These are phyloP conservation scores for Pholiota molesta DNA, from an alignment of 768 basidiomycete genomes.

Conservation along the genomic window DNA sequence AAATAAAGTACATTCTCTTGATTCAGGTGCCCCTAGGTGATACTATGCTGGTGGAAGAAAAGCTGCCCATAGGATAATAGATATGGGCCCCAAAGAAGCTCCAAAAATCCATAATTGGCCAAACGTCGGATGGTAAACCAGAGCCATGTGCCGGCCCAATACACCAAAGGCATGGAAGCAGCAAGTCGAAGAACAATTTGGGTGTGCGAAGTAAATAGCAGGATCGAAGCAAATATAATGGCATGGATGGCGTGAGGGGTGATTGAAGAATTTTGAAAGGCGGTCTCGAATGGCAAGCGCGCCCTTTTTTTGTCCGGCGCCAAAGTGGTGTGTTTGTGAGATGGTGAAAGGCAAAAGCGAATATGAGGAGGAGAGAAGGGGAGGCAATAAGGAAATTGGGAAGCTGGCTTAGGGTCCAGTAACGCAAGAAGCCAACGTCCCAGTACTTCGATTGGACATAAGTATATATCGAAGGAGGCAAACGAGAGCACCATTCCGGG, in stretches of 20 bases:
- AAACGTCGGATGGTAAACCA: conserved; percentile 48
- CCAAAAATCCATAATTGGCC: conserved; percentile 79
- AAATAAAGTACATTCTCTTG: too few relatives aligned
- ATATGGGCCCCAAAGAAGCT: conserved; percentile 72
- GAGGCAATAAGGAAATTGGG: conserved; percentile 86
- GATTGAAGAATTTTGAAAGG: conserved; percentile 33
- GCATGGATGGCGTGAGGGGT: conserved; percentile 81
- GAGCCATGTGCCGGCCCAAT: conserved; percentile 85
- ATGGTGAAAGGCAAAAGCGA: conserved; percentile 41
- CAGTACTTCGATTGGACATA: conserved; percentile 87
- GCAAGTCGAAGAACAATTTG: conserved; percentile 85
- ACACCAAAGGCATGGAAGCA: conserved; percentile 74
- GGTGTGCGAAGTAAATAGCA: conserved; percentile 82
- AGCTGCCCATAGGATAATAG: conserved; percentile 76
- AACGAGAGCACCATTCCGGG: conserved; percentile 63
- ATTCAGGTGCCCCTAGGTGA: too few relatives aligned
- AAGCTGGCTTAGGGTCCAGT: conserved; percentile 82
- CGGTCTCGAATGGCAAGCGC: neutral
- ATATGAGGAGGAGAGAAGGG: conserved; percentile 64
- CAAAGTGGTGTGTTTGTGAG: conserved; percentile 23
- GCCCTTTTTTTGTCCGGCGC: neutral
- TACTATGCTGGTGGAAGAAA: conserved; percentile 89
- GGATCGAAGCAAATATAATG: conserved; percentile 55
- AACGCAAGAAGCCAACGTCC: conserved; percentile 82
- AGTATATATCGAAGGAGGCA: conserved; percentile 74